Conservation (phyloP, 331 rosid genomes). For the Quercus lobata region DNA sequence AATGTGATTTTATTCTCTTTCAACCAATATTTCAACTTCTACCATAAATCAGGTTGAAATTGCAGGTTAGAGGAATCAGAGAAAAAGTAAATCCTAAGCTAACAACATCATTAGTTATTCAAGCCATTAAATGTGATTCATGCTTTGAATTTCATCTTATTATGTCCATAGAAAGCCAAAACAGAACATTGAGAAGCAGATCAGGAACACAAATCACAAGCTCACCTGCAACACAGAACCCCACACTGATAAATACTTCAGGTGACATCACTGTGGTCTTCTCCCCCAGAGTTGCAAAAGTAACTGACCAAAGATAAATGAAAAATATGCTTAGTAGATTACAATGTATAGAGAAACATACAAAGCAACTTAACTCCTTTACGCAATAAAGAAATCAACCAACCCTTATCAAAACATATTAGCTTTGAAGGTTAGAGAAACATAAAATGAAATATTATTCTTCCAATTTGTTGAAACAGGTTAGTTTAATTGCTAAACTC, state of each 20-base stretch:
- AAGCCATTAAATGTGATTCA: not conserved
- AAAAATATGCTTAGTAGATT: slow-evolving; percentile 4
- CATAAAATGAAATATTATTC: slow-evolving; percentile 6
- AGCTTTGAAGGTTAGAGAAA: slow-evolving; percentile 4
- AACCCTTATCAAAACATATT: not conserved
- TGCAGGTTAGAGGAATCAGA: not conserved
- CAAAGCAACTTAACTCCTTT: not conserved
- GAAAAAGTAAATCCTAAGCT: slow-evolving; percentile 1
- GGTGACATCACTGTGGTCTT: slow-evolving; percentile 96
- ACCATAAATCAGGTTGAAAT: not conserved
- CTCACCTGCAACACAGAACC: slow-evolving; percentile 98
- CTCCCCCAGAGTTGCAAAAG: slow-evolving; percentile 86
- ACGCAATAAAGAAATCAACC: not conserved
- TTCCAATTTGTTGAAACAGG: not conserved
- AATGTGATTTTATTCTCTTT: not conserved
- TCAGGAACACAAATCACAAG: slow-evolving; percentile 3
- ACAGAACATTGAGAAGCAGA: slow-evolving; percentile 14
- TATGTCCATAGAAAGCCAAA: slow-evolving; percentile 6
- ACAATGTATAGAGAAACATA: slow-evolving; percentile 8
- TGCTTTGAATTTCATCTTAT: not conserved
- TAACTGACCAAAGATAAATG: slow-evolving; percentile 43
- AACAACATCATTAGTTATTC: slow-evolving; percentile 10
- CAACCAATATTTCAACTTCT: slow-evolving; percentile 2
- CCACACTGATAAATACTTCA: slow-evolving; percentile 72
- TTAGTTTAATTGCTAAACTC: not conserved